A percentile compares a stretch with the other conserved stretches of the same genome.
Conservation (phyloP, 768 basidiomycete genomes). For the Hygrophorus pudorinus region DNA sequence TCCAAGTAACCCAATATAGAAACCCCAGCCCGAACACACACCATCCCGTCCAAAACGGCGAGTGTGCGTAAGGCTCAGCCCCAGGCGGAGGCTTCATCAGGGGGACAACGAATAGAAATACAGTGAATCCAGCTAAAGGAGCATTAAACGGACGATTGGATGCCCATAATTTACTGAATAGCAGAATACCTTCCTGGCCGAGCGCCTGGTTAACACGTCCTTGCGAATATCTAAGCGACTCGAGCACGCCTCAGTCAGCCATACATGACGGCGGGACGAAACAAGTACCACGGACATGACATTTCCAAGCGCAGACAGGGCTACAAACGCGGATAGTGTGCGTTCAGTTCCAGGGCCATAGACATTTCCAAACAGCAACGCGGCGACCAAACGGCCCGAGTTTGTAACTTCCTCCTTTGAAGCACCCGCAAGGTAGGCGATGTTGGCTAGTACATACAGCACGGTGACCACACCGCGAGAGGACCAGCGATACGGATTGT, state of each 20-base stretch:
- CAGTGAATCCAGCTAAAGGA: constrained; percentile 43
- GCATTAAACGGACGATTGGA: constrained; percentile 53
- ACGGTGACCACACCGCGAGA: constrained; percentile 47
- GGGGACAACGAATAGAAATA: constrained; percentile 48
- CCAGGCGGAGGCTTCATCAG: constrained; percentile 40
- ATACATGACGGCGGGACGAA: too few species aligned
- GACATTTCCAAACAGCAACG: constrained; percentile 57
- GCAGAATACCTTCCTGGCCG: constrained; percentile 52
- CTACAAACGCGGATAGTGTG: constrained; percentile 24
- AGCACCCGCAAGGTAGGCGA: constrained; percentile 62
- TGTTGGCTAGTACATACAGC: constrained; percentile 50
- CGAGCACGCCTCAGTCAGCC: not conserved
- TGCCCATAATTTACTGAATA: constrained; percentile 50
- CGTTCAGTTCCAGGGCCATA: constrained; percentile 46
- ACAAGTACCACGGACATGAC: constrained; percentile 36
- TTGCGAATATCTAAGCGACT: constrained; percentile 16
- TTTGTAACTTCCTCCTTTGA: constrained; percentile 35
- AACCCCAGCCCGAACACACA: constrained; percentile 28
- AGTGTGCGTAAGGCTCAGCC: constrained; percentile 32
- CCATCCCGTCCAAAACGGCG: constrained; percentile 51
- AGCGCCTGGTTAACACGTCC: constrained; percentile 50
- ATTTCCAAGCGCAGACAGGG: constrained; percentile 50
- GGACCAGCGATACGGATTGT: constrained; percentile 61
- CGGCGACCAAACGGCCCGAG: constrained; percentile 40
- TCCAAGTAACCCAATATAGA: constrained; percentile 26